These are phyloP conservation scores for Gentiana macrophylla DNA, from an alignment of 257 asterid species.

Conservation along the genomic window DNA sequence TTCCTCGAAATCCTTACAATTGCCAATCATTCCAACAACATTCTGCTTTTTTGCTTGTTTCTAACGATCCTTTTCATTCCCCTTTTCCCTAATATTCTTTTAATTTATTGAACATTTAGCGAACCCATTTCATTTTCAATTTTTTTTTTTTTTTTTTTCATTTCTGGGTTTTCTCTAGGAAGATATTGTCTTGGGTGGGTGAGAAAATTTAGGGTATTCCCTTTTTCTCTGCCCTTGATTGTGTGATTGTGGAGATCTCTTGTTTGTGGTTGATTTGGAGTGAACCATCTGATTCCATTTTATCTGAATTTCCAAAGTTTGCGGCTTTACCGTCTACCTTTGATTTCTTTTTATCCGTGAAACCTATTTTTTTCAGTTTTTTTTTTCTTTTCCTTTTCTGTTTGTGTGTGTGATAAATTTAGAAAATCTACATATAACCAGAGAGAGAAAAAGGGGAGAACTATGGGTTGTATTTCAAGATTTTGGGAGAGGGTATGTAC, in stretches of 20 bases:
- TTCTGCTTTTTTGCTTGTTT: conserved; percentile 4
- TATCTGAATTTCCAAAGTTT: conserved; percentile 12
- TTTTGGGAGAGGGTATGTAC: conserved; percentile 46
- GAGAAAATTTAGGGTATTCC: conserved; percentile 5
- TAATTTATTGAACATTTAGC: background rate
- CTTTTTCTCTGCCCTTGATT: conserved; percentile 1
- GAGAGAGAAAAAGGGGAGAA: conserved; percentile 11
- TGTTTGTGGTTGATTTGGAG: conserved; percentile 6
- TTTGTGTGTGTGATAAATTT: conserved; percentile 1
- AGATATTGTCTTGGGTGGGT: background rate
- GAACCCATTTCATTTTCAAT: background rate
- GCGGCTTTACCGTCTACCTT: background rate
- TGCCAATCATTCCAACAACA: conserved; percentile 25
- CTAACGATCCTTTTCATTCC: background rate
- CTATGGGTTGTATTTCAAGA: conserved; percentile 49
- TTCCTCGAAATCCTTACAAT: conserved; percentile 32
- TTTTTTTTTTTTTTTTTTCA: background rate
- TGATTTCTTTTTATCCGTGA: conserved; percentile 18
- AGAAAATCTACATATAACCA: conserved; percentile 11
- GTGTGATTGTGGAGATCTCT: conserved; percentile 10
- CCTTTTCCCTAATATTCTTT: background rate
- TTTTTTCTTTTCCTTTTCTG: background rate
- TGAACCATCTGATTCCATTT: conserved; percentile 7
- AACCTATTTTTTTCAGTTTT: background rate
- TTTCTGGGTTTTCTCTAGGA: background rate